Percentiles rank a stretch among this genome's conserved stretches.
phyloP scores from a whole-genome alignment of 2,329 filamentous ascomycete genomes.

The Scedosporium minutisporum region DNA sequence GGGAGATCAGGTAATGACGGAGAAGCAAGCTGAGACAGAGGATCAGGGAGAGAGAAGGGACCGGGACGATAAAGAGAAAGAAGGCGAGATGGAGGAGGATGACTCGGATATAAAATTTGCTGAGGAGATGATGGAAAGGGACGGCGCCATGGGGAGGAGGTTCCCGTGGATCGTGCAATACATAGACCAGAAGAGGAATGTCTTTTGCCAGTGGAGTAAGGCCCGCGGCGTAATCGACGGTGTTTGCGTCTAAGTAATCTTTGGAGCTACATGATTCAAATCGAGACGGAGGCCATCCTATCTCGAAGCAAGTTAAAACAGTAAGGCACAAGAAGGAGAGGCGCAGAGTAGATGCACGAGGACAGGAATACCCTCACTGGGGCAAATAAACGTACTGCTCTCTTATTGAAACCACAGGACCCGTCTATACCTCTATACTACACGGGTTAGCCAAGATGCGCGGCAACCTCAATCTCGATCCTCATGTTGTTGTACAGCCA shows the following conservation, averaged over 20 bases:
- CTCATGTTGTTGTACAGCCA: constrained; percentile 28
- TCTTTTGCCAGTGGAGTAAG: constrained; percentile 5
- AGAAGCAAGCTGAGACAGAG: neutral
- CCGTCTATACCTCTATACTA: no score
- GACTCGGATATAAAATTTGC: neutral
- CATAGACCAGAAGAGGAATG: constrained; percentile 2
- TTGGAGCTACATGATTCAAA: neutral
- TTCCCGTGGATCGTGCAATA: constrained; percentile 1
- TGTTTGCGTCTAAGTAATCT: constrained; percentile 3
- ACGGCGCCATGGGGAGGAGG: neutral
- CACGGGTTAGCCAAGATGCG: neutral
- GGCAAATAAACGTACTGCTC: no score
- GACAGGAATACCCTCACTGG: no score
- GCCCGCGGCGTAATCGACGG: neutral
- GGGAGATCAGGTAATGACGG: neutral
- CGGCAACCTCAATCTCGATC: constrained; percentile 10
- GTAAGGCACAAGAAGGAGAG: no score
- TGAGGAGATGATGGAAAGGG: neutral
- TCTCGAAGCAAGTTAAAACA: no score
- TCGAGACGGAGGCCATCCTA: neutral
- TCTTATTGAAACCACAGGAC: no score
- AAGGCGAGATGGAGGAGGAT: neutral
- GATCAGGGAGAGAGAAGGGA: neutral
- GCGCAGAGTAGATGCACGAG: no score
- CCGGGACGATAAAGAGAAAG: neutral